Evolutionary conservation across 768 basidiomycete species (phyloP).

Genomic region (Gloeophyllum trabeum): DNA sequence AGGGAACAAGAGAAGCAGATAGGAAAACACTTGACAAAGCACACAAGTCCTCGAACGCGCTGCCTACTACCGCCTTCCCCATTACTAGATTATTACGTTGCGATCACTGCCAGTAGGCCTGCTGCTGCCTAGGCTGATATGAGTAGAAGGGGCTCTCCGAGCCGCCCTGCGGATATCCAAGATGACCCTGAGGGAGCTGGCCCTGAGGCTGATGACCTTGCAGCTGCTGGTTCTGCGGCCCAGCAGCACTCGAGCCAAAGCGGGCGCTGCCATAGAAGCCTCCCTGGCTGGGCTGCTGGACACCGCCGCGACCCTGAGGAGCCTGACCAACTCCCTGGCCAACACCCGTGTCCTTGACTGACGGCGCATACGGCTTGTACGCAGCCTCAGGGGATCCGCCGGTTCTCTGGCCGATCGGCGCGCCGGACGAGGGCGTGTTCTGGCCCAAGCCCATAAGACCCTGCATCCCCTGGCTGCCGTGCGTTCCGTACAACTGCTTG

Average conservation of each 20-base stretch:
- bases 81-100: no score
- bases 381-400: constrained; percentile 59
- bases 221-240: constrained; percentile 32
- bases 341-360: constrained; percentile 47
- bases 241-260: constrained; percentile 28
- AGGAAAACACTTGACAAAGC: constrained; percentile 3
- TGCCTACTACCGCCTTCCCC: no score
- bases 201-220: constrained; percentile 27
- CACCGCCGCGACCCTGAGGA: constrained; percentile 29
- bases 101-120: constrained; percentile 40
- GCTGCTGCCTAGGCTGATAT: constrained; percentile 62
- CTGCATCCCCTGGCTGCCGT: constrained; percentile 50
- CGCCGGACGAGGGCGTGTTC: constrained; percentile 30
- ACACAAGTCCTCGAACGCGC: no score
- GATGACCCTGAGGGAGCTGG: constrained; percentile 40
- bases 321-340: constrained; percentile 31
- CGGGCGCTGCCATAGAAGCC: constrained; percentile 34
- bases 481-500: constrained; percentile 38
- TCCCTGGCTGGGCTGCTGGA: constrained; percentile 30
- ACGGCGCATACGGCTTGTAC: constrained; percentile 61
- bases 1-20: constrained; percentile 9
- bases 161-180: constrained; percentile 52
- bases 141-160: constrained; percentile 58
- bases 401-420: constrained; percentile 31
- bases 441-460: constrained; percentile 61